phyloP scores from a whole-genome alignment of 2,329 filamentous ascomycete genomes.

The Trichophyton mentagrophytes region DNA sequence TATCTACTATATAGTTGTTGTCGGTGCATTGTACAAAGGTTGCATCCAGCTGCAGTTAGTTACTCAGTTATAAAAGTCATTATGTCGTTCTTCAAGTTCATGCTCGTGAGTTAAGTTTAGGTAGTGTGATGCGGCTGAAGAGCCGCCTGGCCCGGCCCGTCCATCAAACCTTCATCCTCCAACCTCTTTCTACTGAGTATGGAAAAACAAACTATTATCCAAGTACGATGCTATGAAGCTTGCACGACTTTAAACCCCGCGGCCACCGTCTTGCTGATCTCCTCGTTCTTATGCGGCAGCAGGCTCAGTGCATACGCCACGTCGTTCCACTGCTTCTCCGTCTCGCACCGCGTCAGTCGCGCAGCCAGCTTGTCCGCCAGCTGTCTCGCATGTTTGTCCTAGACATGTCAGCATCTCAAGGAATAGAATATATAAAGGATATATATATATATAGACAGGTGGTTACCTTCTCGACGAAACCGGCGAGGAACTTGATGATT shows the following conservation, averaged over 20 bases:
- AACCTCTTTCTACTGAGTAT: not conserved
- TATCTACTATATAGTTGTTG: too few species aligned
- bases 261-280: conserved; percentile 31
- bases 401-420: not conserved
- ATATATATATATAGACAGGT: not conserved
- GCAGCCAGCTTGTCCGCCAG: conserved; percentile 85
- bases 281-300: conserved; percentile 57
- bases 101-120: too few species aligned
- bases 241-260: conserved; percentile 50
- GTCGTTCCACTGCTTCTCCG: conserved; percentile 92
- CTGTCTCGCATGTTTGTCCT: conserved; percentile 97
- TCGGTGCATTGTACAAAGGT: not conserved
- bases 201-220: not conserved
- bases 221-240: too few species aligned
- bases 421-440: too few species aligned
- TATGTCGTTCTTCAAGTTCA: too few species aligned
- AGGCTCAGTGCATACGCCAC: conserved; percentile 84
- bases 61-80: too few species aligned
- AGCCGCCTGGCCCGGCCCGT: too few species aligned
- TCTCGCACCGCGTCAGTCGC: conserved; percentile 72
- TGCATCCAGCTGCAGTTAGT: not conserved
- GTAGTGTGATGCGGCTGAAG: too few species aligned
- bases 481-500: conserved; percentile 83
- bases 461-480: conserved; percentile 89
- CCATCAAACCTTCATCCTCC: too few species aligned